Conservation (phyloP, 148 eudicot genomes). For the Persicaria maculosa region DNA sequence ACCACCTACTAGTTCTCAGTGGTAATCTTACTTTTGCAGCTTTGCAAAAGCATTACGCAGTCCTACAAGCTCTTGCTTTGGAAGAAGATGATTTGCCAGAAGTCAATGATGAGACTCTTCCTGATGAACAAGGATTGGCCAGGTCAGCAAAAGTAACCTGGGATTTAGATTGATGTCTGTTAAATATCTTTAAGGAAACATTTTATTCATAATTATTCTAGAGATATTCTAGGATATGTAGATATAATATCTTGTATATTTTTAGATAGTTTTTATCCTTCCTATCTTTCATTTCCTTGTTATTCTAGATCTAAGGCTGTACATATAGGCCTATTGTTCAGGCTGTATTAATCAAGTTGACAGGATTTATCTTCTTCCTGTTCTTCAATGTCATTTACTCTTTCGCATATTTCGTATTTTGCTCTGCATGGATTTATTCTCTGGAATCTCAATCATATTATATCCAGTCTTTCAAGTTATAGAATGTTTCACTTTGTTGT, state of each 20-base stretch:
- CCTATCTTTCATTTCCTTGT: no score
- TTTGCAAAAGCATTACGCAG: constrained; percentile 95
- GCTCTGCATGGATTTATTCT: neutral
- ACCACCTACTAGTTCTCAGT: neutral
- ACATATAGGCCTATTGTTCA: no score
- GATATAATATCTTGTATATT: no score
- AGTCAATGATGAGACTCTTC: constrained; percentile 83
- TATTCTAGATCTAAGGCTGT: no score
- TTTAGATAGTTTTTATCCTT: no score
- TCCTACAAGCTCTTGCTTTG: constrained; percentile 84
- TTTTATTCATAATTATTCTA: no score
- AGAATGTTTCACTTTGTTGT: neutral
- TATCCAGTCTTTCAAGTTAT: neutral
- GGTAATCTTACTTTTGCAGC: constrained; percentile 35
- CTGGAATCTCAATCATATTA: neutral
- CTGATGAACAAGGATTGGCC: constrained; percentile 90
- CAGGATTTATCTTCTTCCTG: no score
- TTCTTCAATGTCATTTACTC: neutral
- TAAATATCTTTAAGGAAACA: no score
- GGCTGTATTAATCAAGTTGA: no score
- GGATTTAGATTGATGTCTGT: neutral
- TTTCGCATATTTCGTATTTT: neutral
- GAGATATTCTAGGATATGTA: no score
- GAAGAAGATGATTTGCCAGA: constrained; percentile 96
- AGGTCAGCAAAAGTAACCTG: constrained; percentile 32